Evolutionary conservation across 768 basidiomycete species (phyloP).

Genomic region (Cystobasidium ongulense): DNA sequence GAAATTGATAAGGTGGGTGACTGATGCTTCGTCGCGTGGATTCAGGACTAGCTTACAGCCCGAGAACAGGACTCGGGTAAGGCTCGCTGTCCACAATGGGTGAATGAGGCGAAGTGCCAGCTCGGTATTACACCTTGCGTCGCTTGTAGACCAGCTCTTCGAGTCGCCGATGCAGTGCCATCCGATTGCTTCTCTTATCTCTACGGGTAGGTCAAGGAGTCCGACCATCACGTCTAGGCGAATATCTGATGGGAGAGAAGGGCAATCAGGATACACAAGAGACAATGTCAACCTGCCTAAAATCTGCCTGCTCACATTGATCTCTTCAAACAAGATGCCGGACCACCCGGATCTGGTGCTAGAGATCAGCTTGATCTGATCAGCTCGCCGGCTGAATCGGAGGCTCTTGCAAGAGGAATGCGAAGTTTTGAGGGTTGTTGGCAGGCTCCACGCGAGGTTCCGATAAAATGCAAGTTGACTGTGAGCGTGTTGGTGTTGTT

Average conservation of each 20-base stretch:
- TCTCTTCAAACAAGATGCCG: not conserved
- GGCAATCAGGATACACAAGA: too few species aligned
- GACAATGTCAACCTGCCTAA: too few species aligned
- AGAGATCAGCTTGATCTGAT: not conserved
- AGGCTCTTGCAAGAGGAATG: not conserved
- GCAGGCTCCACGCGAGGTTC: not conserved
- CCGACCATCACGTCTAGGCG: not conserved
- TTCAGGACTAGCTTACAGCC: slow-evolving; percentile 12
- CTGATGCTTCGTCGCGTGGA: not conserved
- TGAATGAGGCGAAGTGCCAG: slow-evolving; percentile 19
- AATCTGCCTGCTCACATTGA: not conserved
- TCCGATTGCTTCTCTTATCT: slow-evolving; percentile 12
- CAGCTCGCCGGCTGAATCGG: not conserved
- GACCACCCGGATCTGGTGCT: not conserved
- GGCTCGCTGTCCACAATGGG: not conserved
- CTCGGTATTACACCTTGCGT: not conserved
- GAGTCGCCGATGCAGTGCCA: not conserved
- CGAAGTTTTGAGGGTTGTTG: not conserved
- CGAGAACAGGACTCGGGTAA: slow-evolving; percentile 8
- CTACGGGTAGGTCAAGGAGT: slow-evolving; percentile 21
- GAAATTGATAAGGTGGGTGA: not conserved
- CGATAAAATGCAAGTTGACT: too few species aligned
- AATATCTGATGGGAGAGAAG: too few species aligned
- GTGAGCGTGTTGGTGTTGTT: too few species aligned
- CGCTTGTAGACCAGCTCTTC: slow-evolving; percentile 2